These are phyloP conservation scores for Pythium myriotylum DNA, from an alignment of 352 stramenopile species.

Conservation along the genomic window DNA sequence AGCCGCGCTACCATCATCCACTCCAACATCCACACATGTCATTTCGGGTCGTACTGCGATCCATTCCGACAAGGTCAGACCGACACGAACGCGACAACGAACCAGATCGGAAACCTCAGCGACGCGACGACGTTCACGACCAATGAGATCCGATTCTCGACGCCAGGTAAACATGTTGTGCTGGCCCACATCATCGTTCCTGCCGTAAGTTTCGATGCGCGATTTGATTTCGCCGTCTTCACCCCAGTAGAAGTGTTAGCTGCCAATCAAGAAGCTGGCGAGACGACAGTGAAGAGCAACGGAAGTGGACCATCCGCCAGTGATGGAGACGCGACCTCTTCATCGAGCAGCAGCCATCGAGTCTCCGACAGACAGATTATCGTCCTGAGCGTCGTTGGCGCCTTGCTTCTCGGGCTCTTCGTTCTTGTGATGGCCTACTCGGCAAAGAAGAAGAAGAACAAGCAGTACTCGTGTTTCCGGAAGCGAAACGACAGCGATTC, in stretches of 20 bases:
- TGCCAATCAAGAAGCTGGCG: background rate
- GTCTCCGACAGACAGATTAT: constrained; percentile 34
- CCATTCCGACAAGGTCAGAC: constrained; percentile 23
- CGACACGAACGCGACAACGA: constrained; percentile 24
- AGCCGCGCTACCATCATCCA: constrained; percentile 27
- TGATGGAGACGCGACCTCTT: background rate
- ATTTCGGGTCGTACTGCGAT: constrained; percentile 20
- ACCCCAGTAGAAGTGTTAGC: constrained; percentile 19
- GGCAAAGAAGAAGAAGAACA: background rate
- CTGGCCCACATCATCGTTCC: constrained; percentile 41
- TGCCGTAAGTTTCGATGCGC: constrained; percentile 9
- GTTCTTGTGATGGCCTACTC: constrained; percentile 24
- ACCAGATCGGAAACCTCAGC: constrained; percentile 33
- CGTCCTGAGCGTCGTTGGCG: constrained; percentile 26
- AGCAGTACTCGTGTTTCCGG: constrained; percentile 5
- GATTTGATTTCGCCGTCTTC: constrained; percentile 42
- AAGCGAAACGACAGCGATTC: constrained; percentile 16
- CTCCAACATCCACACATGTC: constrained; percentile 32
- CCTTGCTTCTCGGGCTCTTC: constrained; percentile 26
- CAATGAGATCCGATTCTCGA: constrained; percentile 30
- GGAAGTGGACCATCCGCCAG: background rate
- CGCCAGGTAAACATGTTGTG: constrained; percentile 31
- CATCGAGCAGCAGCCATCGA: background rate
- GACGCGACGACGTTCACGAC: constrained; percentile 16
- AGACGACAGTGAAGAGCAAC: constrained; percentile 2